Evolutionary conservation across 805 yeast species (phyloP).

Genomic region (Sporopachydermia quercuum): DNA sequence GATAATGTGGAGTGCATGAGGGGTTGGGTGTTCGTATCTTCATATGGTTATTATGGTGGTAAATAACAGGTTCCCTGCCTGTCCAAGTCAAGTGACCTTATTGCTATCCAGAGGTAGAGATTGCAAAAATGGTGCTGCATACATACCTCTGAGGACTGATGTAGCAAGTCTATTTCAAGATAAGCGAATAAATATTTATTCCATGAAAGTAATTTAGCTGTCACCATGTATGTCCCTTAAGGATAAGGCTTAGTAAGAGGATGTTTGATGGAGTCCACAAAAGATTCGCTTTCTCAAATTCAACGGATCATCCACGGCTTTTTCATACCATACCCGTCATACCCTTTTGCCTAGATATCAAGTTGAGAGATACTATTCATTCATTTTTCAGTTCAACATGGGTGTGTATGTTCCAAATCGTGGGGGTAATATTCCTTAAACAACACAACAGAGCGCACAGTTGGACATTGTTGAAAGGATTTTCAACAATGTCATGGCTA

Average conservation of each 20-base stretch:
- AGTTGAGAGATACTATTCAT: not conserved
- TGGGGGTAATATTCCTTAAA: not conserved
- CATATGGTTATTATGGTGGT: slow-evolving; percentile 1
- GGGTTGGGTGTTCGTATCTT: slow-evolving; percentile 1
- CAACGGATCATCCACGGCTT: slow-evolving; percentile 1
- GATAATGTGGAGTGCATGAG: slow-evolving; percentile 1
- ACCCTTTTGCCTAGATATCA: not conserved
- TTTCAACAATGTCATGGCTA: not conserved
- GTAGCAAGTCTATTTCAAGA: slow-evolving; percentile 1
- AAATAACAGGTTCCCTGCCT: slow-evolving; percentile 1
- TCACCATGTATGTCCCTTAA: not conserved
- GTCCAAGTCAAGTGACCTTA: slow-evolving; percentile 1
- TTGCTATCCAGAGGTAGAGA: not conserved
- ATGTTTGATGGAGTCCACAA: slow-evolving; percentile 1
- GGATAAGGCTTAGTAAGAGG: slow-evolving; percentile 1
- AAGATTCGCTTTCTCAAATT: not conserved
- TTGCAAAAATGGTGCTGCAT: slow-evolving; percentile 1
- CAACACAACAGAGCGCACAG: too few relatives aligned
- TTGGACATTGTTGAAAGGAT: not conserved
- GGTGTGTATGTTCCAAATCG: slow-evolving; percentile 1
- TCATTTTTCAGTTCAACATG: not conserved
- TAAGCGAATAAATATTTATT: slow-evolving; percentile 1
- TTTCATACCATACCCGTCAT: not conserved
- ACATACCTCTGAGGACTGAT: slow-evolving; percentile 1
- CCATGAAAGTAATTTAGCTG: slow-evolving; percentile 1